Evolutionary conservation across 1,284 basidiomycete genomes (phyloP).

Genomic region (Exobasidium cylindrosporum): DNA sequence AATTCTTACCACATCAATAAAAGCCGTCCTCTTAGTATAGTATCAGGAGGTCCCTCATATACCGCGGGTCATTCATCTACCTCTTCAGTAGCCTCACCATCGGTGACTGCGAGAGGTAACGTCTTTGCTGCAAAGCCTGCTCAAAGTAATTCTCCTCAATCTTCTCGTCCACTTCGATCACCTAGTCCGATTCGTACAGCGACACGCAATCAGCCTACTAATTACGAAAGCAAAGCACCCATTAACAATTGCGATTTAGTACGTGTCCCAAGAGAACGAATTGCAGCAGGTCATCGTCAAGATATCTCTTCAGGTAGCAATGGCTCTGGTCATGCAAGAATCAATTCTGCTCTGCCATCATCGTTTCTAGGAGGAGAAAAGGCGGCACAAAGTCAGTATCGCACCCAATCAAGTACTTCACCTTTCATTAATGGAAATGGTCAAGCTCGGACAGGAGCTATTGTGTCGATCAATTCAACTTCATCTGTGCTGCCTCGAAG

Average conservation of each 20-base stretch:
- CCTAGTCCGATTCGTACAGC: background rate
- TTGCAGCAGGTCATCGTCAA: background rate
- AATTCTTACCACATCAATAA: too few species aligned
- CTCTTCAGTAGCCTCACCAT: too few species aligned
- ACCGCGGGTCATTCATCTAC: too few species aligned
- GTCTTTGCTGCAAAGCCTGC: too few species aligned
- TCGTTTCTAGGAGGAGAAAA: background rate
- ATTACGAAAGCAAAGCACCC: too few species aligned
- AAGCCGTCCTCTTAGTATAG: too few species aligned
- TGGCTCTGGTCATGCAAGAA: background rate
- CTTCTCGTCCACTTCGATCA: background rate
- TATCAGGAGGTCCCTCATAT: too few species aligned
- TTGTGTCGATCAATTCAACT: too few species aligned
- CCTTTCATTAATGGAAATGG: background rate
- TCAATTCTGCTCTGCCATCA: background rate
- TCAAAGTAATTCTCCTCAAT: too few species aligned
- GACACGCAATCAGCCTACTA: too few species aligned
- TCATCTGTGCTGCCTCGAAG: too few species aligned
- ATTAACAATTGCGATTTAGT: background rate
- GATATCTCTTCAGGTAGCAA: background rate
- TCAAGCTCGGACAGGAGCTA: background rate
- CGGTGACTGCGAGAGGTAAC: too few species aligned
- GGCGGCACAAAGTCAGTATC: background rate
- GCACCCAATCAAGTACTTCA: background rate
- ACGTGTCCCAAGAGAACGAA: background rate